Evolutionary conservation across 2,329 filamentous ascomycete species (phyloP).

Genomic region (Dactylellina drechsleri): DNA sequence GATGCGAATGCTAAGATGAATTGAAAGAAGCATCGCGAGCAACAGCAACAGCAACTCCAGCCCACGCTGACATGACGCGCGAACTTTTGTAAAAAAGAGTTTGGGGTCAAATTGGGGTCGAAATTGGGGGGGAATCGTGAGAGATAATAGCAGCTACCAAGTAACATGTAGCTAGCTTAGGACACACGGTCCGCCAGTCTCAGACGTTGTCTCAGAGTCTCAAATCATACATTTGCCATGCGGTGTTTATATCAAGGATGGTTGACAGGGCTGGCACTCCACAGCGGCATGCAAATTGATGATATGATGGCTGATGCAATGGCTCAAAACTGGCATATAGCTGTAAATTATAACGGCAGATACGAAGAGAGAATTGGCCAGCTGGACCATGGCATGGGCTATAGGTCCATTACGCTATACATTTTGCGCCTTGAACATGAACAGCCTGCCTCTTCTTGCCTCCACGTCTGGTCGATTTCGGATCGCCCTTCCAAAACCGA

Average conservation of each 20-base stretch:
- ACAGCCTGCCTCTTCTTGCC: slow-evolving; percentile 8
- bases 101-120: background rate
- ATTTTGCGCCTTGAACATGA: slow-evolving; percentile 26
- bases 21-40: slow-evolving; percentile 46
- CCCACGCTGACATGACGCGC: slow-evolving; percentile 51
- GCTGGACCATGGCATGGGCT: background rate
- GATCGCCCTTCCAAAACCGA: slow-evolving; percentile 52
- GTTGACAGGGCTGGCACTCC: slow-evolving; percentile 12
- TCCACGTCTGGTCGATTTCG: slow-evolving; percentile 46
- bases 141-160: slow-evolving; percentile 14
- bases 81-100: slow-evolving; percentile 15
- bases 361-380: background rate
- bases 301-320: background rate
- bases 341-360: slow-evolving; percentile 44
- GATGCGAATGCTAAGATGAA: slow-evolving; percentile 51
- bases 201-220: no score
- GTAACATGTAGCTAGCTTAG: slow-evolving; percentile 22
- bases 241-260: background rate
- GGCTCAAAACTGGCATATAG: slow-evolving; percentile 41
- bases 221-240: no score
- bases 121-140: slow-evolving; percentile 11
- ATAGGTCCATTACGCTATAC: background rate
- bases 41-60: slow-evolving; percentile 22
- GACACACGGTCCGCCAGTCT: background rate
- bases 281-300: slow-evolving; percentile 28